Evolutionary conservation across 441 rosid genomes (phyloP), one percentile per base, ranked within the genome.

Genomic region (Kokia cookei): DNA sequence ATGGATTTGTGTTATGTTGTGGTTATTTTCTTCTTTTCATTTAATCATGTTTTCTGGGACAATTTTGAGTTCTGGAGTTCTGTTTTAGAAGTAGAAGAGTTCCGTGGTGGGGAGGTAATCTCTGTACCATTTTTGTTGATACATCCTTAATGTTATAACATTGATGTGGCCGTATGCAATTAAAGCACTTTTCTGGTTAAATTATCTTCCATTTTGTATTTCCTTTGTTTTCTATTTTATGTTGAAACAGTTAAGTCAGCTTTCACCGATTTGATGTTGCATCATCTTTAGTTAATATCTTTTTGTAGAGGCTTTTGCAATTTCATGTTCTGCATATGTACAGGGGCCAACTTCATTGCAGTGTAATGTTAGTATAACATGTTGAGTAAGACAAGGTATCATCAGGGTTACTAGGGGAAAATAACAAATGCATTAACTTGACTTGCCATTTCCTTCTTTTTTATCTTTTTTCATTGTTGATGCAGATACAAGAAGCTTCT

Each of bases 401-500:
- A 69, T 83, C 90, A 73, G 88, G 90, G 87, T 84, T 77, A 78
- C 17, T 42, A 76, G 91, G 94, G 94, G 80, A 70, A 74, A 72
- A 63, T 62, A 65, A 75, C 74, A 61, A 3, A 79, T 76, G 74
- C 73, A 73, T 78, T 86, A 71, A 84, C 60, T 57, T 71, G 53
- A 78, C 78, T 87, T 77, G 67, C 74, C 51, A 64, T 69, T 73
- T 59, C 26, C 62, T 67, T 72, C 26, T 45, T 65, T 29, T 5
- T 60, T 27, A 55, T 69, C 75, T 65, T 75, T 73, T 72, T 64
- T 69, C 74, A 74, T 72, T 78, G 74, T 72, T 72, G 75, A 58
- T 14, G 48, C 77, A 91, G 96, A 83, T 91, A 91, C 90, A 91
- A 91, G 90, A 89, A 89, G 86, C 92, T 91, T 66, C 93, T 91